Conservation (phyloP, 371 early-diverging fungal species). For the Choanephora cucurbitarum region DNA sequence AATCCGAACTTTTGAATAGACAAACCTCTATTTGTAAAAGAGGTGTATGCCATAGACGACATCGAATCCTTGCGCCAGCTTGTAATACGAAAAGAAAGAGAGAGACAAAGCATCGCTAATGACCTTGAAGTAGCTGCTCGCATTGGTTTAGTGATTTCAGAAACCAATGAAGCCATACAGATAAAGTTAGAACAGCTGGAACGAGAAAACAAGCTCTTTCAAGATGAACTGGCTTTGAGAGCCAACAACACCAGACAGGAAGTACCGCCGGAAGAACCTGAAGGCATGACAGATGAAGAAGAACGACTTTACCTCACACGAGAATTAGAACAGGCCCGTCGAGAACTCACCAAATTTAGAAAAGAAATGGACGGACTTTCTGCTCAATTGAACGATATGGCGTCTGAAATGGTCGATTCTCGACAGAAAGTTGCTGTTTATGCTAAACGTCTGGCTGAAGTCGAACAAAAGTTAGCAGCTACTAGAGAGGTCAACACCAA, state of each 20-base stretch:
- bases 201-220: constrained; percentile 56
- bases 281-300: constrained; percentile 24
- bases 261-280: not conserved
- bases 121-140: constrained; percentile 70
- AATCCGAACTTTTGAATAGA: constrained; percentile 25
- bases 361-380: constrained; percentile 66
- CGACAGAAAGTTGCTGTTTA: constrained; percentile 61
- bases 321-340: constrained; percentile 62
- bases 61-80: constrained; percentile 49
- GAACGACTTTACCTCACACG: constrained; percentile 57
- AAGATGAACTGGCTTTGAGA: constrained; percentile 40
- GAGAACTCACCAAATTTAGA: constrained; percentile 59
- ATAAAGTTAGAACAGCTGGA: constrained; percentile 55
- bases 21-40: constrained; percentile 47
- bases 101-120: constrained; percentile 59
- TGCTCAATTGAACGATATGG: constrained; percentile 67
- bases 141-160: constrained; percentile 64
- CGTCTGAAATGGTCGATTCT: constrained; percentile 63
- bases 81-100: constrained; percentile 66
- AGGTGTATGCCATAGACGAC: constrained; percentile 54
- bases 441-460: constrained; percentile 65
- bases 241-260: constrained; percentile 15
- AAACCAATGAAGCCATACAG: constrained; percentile 64
- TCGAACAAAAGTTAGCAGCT: constrained; percentile 62
- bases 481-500: constrained; percentile 67